phyloP scores from a whole-genome alignment of 148 eudicot genomes.

The Fagopyrum tataricum region DNA sequence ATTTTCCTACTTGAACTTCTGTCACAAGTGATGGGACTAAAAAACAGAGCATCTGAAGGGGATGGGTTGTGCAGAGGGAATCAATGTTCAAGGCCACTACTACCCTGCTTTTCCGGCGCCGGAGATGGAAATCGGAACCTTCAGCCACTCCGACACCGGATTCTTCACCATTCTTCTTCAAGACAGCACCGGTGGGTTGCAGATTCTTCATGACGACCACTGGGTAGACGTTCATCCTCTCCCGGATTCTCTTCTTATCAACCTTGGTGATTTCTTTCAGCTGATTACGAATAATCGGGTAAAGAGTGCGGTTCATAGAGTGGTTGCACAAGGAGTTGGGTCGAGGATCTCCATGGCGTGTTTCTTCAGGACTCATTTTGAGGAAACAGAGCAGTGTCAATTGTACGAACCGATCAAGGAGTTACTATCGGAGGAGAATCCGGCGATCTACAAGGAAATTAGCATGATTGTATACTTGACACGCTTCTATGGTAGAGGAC shows the following conservation, averaged over 20 bases:
- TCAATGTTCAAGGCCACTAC: conserved; percentile 3
- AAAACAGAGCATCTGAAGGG: conserved; percentile 6
- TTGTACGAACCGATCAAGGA: conserved; percentile 41
- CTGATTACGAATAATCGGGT: conserved; percentile 25
- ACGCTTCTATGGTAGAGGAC: conserved; percentile 10
- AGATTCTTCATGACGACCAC: neutral
- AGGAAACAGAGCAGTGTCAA: neutral
- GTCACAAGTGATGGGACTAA: conserved; percentile 1
- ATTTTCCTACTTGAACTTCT: neutral
- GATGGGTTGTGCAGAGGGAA: conserved; percentile 9
- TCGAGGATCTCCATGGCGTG: conserved; percentile 41
- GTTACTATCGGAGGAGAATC: conserved; percentile 18
- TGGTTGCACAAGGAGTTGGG: conserved; percentile 12
- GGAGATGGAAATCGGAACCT: neutral
- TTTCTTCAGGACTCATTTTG: conserved; percentile 20
- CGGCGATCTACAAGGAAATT: conserved; percentile 19
- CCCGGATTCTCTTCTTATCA: conserved; percentile 3
- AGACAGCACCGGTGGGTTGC: conserved; percentile 5
- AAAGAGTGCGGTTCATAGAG: conserved; percentile 29
- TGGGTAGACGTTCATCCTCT: conserved; percentile 7
- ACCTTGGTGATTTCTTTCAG: conserved; percentile 18
- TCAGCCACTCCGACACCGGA: conserved; percentile 2
- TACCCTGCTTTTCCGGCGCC: conserved; percentile 10
- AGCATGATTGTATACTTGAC: conserved; percentile 6
- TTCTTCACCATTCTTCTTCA: conserved; percentile 11